Base-by-base conservation (phyloP, 176 grass and related monocot species). In the Hsuehochloa calcarea region DNA sequence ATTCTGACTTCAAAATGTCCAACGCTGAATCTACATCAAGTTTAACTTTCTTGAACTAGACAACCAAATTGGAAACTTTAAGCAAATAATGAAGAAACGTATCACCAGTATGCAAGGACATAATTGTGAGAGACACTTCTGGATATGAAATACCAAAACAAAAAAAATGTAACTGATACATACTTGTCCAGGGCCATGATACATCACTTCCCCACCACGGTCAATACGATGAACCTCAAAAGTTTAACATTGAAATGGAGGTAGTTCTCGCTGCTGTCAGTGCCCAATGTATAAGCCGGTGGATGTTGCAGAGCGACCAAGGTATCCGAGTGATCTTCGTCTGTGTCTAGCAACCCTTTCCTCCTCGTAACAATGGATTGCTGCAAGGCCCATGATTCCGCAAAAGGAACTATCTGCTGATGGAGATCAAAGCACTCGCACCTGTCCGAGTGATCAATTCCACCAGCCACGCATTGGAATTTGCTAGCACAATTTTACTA, bases 111-210 rank as follows among this genome's bases (percentile, higher is more conserved):
- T 17, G 7, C 7, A 62, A 20, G 13, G 37, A 75, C 8, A 45
- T 47, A 51, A 44, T 45, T 59, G 1, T 2, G 1, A 90, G 56
- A 1, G 17, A 4, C n/a, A 13, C 0, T 75, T 47, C 14, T 13
- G 1, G 17, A 29, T 29, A 29, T 29, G 29, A 29, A 29, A 29
- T 29, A 29, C 29, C 29, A 29, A 29, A 29, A 29, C 22, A 3
- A 14, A 27, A 22, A 77, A 72, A 19, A 67, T 14, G 29, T 29
- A 29, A 29, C 0, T 26, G 49, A 19, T 15, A 40, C 38, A 72
- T 87, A 90, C 89, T 93, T 98, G 96, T 20, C 93, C 93, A 90
- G 96, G 96, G 40, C 96, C 96, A 90, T 95, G 96, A 87, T 95
- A 98, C 0, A 93, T 98, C 76, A 98, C 93, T 62, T 98, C 89